A percentile compares a stretch with the other conserved stretches of the same genome.
Evolutionary conservation across 2,329 filamentous ascomycete genomes (phyloP).

Genomic region (Monascus ruber): DNA sequence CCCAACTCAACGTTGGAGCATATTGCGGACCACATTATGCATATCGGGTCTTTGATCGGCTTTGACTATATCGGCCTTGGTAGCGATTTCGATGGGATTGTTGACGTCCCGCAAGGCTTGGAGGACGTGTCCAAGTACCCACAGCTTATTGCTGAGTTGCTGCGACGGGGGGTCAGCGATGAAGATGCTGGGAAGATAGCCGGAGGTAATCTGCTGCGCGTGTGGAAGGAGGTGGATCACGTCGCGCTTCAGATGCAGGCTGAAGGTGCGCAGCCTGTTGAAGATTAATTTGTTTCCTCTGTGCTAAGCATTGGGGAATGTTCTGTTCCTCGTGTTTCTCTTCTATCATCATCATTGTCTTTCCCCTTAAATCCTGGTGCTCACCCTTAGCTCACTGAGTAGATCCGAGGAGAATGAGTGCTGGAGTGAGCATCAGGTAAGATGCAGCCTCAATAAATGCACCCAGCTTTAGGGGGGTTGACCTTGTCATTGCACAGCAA

Average conservation of each 20-base stretch:
- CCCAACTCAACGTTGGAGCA: slow-evolving; percentile 62
- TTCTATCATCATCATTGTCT: not conserved
- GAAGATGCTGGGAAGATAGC: slow-evolving; percentile 62
- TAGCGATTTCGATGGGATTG: slow-evolving; percentile 71
- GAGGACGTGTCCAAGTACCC: slow-evolving; percentile 82
- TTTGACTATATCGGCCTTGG: slow-evolving; percentile 82
- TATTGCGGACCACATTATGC: slow-evolving; percentile 66
- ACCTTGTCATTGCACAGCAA: too few relatives aligned
- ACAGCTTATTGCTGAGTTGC: slow-evolving; percentile 61
- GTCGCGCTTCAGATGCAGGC: slow-evolving; percentile 57
- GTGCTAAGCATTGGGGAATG: not conserved
- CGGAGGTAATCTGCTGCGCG: slow-evolving; percentile 69
- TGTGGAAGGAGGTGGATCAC: slow-evolving; percentile 68
- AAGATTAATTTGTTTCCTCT: slow-evolving; percentile 26
- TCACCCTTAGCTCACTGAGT: too few relatives aligned
- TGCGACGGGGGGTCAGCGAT: slow-evolving; percentile 63
- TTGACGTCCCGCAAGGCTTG: slow-evolving; percentile 54
- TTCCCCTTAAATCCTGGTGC: too few relatives aligned
- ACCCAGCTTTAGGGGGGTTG: too few relatives aligned
- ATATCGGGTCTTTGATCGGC: slow-evolving; percentile 74
- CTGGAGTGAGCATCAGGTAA: too few relatives aligned
- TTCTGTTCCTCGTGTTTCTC: not conserved
- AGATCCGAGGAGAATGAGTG: too few relatives aligned
- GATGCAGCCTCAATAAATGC: too few relatives aligned
- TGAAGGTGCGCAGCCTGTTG: slow-evolving; percentile 36